Conservation (phyloP, 805 yeast genomes). For the Saccharomycopsis javanensis region DNA sequence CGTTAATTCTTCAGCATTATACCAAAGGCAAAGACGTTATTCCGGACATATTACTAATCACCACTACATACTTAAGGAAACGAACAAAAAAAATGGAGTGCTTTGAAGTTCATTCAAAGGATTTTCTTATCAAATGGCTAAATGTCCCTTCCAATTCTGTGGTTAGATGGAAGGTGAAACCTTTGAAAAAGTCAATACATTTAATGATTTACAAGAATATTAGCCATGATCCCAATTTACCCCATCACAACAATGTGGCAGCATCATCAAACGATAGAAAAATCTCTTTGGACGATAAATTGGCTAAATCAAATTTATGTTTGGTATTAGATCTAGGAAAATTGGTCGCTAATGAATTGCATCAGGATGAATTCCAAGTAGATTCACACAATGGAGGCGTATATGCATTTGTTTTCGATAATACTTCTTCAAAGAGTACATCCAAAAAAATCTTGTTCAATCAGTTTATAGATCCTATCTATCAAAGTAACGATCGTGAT, state of each 20-base stretch:
- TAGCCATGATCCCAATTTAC: not conserved
- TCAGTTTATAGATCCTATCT: slow-evolving; percentile 27
- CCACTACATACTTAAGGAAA: not conserved
- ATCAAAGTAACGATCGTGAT: not conserved
- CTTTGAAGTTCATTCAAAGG: slow-evolving; percentile 80
- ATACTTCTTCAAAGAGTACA: slow-evolving; percentile 77
- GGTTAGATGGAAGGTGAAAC: slow-evolving; percentile 75
- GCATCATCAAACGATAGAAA: not conserved
- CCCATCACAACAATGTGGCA: not conserved
- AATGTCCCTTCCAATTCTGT: slow-evolving; percentile 56
- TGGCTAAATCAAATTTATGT: slow-evolving; percentile 9
- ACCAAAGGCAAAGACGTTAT: too few relatives aligned
- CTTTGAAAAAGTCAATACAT: slow-evolving; percentile 53
- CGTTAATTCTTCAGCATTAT: not conserved
- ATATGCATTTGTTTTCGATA: slow-evolving; percentile 85
- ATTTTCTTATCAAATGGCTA: slow-evolving; percentile 88
- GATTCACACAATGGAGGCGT: slow-evolving; percentile 55
- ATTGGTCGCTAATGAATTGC: slow-evolving; percentile 16
- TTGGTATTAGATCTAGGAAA: slow-evolving; percentile 14
- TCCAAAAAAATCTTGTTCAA: slow-evolving; percentile 73
- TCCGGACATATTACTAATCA: not conserved
- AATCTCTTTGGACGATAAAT: slow-evolving; percentile 11
- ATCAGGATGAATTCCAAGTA: slow-evolving; percentile 22
- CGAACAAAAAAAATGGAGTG: too few relatives aligned
- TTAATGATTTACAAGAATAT: slow-evolving; percentile 20